Base-by-base conservation (phyloP, 495 filamentous ascomycete genomes). In the Sordaria brevicollis region DNA sequence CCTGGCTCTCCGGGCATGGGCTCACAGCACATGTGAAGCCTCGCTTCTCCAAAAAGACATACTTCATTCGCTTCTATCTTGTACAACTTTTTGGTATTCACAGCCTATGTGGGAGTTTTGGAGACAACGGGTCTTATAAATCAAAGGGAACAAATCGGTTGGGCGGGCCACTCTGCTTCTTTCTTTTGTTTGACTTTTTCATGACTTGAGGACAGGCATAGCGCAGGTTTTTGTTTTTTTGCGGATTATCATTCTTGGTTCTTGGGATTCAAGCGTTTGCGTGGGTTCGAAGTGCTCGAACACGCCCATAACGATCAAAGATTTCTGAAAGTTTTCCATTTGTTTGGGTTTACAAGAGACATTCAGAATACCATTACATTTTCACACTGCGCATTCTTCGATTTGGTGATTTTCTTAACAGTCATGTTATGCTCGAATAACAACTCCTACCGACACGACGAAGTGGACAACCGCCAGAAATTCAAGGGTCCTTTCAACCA, bases 1-100 rank as follows among this genome's bases (percentile, higher is more conserved):
- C 89, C 89, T 17, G 82, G 84, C 57, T 91, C 89, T 17, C 89
- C 89, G 13, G 82, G 81, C 37, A 74, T 85, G 69, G 75, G 77
- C 19, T 80, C 77, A 68, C 79, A 79, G 36, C 78, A 78, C 7
- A 49, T 70, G 57, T 74, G 71, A 68, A 43, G 25, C 17, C 35
- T 11, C 19, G 5, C 37, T 39, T 36, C 21, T 25, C 6, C 41
- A 66, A 34, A 29, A 13, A 37, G 13, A 25, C 68, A 69, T 7
- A 38, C 3, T 31, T 34, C 7, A 6, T 43, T 57, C 67, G 34
- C 43, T 29, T 31, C 37, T 43, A 57, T 37, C 17, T 15, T 62
- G 25, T 62, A 62, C 49, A 62, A 62, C 49, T 62, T 62, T 62
- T 62, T 33, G 49, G 49, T 62, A 25, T 29, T 33, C 49, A 62